phyloP scores from a whole-genome alignment of 2,329 filamentous ascomycete species.

The Waltergamsia citrina region DNA sequence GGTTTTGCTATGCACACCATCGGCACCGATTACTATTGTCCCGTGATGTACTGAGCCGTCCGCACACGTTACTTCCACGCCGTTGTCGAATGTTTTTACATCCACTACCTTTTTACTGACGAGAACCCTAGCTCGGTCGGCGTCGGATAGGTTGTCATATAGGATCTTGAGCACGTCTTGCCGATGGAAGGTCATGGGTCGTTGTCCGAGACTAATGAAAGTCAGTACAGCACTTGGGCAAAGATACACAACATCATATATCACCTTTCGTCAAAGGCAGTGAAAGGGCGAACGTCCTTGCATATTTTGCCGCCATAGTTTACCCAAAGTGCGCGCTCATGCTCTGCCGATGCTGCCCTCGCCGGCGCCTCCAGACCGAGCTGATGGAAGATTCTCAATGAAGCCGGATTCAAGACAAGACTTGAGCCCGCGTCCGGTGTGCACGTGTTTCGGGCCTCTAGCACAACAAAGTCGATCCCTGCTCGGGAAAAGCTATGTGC shows the following conservation, averaged over 20 bases:
- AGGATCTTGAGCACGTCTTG: slow-evolving; percentile 2
- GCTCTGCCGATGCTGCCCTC: slow-evolving; percentile 3
- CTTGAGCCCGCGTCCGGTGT: slow-evolving; percentile 11
- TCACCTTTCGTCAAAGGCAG: slow-evolving; percentile 4
- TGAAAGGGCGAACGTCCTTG: slow-evolving; percentile 3
- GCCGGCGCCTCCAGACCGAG: slow-evolving; percentile 3
- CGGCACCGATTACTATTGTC: slow-evolving; percentile 4
- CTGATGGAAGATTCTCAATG: slow-evolving; percentile 5
- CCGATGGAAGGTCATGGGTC: slow-evolving; percentile 1
- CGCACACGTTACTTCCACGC: slow-evolving; percentile 3
- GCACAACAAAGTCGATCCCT: slow-evolving; percentile 18
- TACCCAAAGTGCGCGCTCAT: slow-evolving; percentile 1
- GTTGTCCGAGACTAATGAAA: slow-evolving; percentile 1
- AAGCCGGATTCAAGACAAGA: slow-evolving; percentile 2
- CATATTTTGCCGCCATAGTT: slow-evolving; percentile 1
- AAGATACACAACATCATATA: not conserved
- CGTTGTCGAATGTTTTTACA: not conserved
- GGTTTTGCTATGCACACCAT: slow-evolving; percentile 5
- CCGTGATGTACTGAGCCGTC: slow-evolving; percentile 4
- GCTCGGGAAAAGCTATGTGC: slow-evolving; percentile 18
- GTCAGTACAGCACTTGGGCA: not conserved
- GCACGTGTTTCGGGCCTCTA: slow-evolving; percentile 14
- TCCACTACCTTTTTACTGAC: slow-evolving; percentile 3
- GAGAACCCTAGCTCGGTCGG: not conserved
- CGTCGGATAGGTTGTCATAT: not conserved